These are phyloP conservation scores for Actinomortierella wolfii DNA, from an alignment of 371 early-diverging fungal species.

Conservation along the genomic window DNA sequence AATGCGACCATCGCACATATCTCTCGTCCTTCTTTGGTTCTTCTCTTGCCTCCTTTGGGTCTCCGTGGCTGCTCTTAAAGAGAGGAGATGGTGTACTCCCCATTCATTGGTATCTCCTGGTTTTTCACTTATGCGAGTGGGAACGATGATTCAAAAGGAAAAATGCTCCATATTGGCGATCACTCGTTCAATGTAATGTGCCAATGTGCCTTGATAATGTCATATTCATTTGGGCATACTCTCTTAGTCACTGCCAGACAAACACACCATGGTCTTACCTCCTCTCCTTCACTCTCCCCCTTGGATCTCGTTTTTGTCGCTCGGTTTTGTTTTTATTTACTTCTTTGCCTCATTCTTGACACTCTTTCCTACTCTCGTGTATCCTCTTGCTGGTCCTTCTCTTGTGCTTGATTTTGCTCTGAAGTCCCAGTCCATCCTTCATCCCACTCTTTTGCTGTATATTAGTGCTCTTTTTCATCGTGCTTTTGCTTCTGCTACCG, in stretches of 20 bases:
- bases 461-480: too few relatives aligned
- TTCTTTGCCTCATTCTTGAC: too few relatives aligned
- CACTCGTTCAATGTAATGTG: neutral
- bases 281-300: neutral
- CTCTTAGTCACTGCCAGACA: neutral
- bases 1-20: neutral
- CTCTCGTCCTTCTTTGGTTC: neutral
- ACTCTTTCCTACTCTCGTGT: too few relatives aligned
- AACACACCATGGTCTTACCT: neutral
- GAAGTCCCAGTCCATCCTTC: too few relatives aligned
- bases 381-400: too few relatives aligned
- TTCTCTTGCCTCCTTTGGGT: neutral
- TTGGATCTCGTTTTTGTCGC: neutral
- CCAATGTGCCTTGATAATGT: too few relatives aligned
- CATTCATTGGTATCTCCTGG: slow-evolving; percentile 1
- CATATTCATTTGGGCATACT: neutral
- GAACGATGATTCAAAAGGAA: neutral
- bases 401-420: neutral
- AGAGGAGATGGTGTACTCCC: too few relatives aligned
- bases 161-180: neutral
- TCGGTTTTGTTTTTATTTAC: too few relatives aligned
- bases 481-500: neutral
- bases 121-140: neutral
- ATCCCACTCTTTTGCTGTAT: too few relatives aligned
- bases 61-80: neutral